Conservation (phyloP, 768 basidiomycete genomes). For the Pleurotus sapidus region DNA sequence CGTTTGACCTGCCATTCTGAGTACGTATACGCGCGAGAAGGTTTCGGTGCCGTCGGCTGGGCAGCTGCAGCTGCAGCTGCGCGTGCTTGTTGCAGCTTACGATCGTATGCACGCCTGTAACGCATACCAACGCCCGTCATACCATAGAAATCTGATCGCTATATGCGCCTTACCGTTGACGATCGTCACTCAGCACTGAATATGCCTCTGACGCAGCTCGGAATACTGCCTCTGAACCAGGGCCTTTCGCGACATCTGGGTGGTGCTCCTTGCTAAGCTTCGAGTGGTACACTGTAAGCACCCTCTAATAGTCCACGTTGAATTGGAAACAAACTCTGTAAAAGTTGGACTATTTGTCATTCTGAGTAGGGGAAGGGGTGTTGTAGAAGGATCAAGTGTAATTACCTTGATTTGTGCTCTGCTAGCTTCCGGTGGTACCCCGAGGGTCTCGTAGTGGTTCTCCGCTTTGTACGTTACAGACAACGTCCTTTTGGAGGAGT, state of each 20-base stretch:
- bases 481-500: background rate
- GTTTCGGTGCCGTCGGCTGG: conserved; percentile 13
- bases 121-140: background rate
- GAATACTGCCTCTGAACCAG: conserved; percentile 34
- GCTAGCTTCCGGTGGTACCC: conserved; percentile 31
- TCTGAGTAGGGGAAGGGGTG: background rate
- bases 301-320: background rate
- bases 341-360: conserved; percentile 31
- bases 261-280: conserved; percentile 41
- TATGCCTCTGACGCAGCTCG: conserved; percentile 42
- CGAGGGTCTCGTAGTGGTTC: conserved; percentile 37
- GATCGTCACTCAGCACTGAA: conserved; percentile 39
- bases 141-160: background rate
- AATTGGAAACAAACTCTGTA: conserved; percentile 29
- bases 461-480: background rate
- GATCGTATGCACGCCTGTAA: conserved; percentile 43
- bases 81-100: conserved; percentile 29
- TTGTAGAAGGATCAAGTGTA: background rate
- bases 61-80: conserved; percentile 10
- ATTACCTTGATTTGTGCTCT: conserved; percentile 43
- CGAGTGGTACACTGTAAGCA: background rate
- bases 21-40: conserved; percentile 13
- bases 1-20: conserved; percentile 17
- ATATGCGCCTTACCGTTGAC: conserved; percentile 29
- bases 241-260: conserved; percentile 45